These are phyloP conservation scores for Globisporangium sylvaticum DNA, from an alignment of 352 stramenopile species.

Conservation along the genomic window DNA sequence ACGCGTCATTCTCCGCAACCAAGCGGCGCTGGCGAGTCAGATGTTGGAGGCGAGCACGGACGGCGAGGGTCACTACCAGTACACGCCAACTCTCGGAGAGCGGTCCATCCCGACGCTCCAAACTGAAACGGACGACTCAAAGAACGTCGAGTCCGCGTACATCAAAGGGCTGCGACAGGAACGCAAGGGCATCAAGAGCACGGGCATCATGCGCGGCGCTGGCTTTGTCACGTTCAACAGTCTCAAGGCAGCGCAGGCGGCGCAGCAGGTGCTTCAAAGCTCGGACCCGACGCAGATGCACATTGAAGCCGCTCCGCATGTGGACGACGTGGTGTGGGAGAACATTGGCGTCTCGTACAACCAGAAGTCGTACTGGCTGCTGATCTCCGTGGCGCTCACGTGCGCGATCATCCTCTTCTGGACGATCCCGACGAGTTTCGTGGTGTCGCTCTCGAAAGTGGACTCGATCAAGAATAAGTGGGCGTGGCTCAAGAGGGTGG, in stretches of 20 bases:
- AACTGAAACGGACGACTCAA: slow-evolving; percentile 26
- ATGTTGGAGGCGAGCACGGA: slow-evolving; percentile 46
- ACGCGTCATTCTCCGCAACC: slow-evolving; percentile 57
- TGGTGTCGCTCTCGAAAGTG: slow-evolving; percentile 74
- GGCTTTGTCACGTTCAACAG: slow-evolving; percentile 83
- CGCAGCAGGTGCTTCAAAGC: slow-evolving; percentile 77
- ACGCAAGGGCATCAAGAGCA: slow-evolving; percentile 30
- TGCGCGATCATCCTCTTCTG: slow-evolving; percentile 79
- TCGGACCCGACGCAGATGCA: slow-evolving; percentile 67
- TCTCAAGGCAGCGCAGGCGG: slow-evolving; percentile 65
- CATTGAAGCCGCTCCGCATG: slow-evolving; percentile 56
- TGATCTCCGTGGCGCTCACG: slow-evolving; percentile 59
- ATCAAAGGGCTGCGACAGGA: slow-evolving; percentile 46
- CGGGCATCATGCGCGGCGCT: slow-evolving; percentile 64
- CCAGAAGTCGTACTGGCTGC: slow-evolving; percentile 59
- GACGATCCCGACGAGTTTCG: slow-evolving; percentile 75
- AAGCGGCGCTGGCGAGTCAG: slow-evolving; percentile 51
- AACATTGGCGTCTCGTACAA: slow-evolving; percentile 81
- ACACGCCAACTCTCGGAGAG: slow-evolving; percentile 16
- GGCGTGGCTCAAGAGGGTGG: slow-evolving; percentile 36
- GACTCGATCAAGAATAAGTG: slow-evolving; percentile 48
- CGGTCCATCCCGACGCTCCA: slow-evolving; percentile 25
- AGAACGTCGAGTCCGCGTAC: slow-evolving; percentile 53
- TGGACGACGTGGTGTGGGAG: slow-evolving; percentile 72
- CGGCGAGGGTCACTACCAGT: slow-evolving; percentile 20